Conservation (phyloP, 1,284 basidiomycete genomes). For the Austroboletus niveus region DNA sequence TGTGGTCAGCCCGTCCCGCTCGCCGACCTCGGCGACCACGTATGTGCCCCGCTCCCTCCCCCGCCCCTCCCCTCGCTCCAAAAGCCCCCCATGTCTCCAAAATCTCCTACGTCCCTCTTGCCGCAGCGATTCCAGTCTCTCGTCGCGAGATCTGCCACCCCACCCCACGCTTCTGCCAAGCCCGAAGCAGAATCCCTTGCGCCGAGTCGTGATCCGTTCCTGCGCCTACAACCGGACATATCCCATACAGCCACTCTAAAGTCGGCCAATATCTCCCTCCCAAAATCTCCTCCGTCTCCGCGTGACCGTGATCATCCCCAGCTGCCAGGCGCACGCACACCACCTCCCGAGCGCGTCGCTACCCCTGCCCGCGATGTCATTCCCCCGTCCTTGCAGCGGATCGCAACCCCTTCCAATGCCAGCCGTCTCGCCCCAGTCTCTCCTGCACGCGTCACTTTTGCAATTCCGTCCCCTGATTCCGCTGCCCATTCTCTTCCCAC, state of each 20-base stretch:
- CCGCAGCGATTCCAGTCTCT: constrained; percentile 38
- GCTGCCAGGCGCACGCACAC: constrained; percentile 2
- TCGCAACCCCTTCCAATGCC: constrained; percentile 19
- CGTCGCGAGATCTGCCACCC: constrained; percentile 22
- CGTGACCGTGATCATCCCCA: constrained; percentile 7
- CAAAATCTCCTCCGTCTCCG: constrained; percentile 3
- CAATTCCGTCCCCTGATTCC: constrained; percentile 14
- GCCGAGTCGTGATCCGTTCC: constrained; percentile 28
- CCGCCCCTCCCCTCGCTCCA: constrained; percentile 34
- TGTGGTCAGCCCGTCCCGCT: constrained; percentile 71
- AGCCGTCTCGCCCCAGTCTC: constrained; percentile 6
- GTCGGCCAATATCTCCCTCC: constrained; percentile 5
- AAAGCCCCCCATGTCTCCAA: constrained; percentile 35
- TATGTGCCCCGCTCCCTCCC: constrained; percentile 54
- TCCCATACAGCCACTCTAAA: constrained; percentile 3
- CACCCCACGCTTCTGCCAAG: constrained; percentile 10
- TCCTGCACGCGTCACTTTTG: constrained; percentile 12
- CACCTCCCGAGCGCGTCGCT: constrained; percentile 18
- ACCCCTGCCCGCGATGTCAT: constrained; percentile 16
- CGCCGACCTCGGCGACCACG: constrained; percentile 68
- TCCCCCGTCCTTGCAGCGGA: constrained; percentile 17
- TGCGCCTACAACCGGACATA: constrained; percentile 19
- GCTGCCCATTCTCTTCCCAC: constrained; percentile 2
- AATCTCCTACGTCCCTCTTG: constrained; percentile 34
- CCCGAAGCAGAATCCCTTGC: constrained; percentile 5